These are phyloP conservation scores for Paraconiothyrium brasiliense DNA, from an alignment of 2,329 filamentous ascomycete species.

Conservation along the genomic window DNA sequence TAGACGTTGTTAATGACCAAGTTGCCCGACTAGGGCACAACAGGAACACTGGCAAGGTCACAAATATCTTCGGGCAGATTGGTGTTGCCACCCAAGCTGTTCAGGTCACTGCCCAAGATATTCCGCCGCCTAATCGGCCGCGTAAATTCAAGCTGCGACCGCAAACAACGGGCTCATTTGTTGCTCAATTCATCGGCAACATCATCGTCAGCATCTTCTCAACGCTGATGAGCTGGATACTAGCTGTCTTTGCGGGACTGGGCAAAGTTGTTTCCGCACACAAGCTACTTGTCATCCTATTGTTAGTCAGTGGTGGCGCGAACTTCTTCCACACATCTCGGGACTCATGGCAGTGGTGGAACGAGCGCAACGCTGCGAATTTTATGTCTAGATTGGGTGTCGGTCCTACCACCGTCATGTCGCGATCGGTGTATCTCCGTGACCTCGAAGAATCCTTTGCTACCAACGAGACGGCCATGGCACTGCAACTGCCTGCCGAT, in stretches of 20 bases:
- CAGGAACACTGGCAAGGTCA: slow-evolving; percentile 78
- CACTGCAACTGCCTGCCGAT: slow-evolving; percentile 28
- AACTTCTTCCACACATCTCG: slow-evolving; percentile 81
- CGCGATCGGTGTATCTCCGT: slow-evolving; percentile 81
- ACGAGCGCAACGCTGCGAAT: slow-evolving; percentile 78
- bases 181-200: slow-evolving; percentile 77
- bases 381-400: slow-evolving; percentile 88
- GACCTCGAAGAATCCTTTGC: slow-evolving; percentile 76
- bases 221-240: slow-evolving; percentile 79
- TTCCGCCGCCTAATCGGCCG: slow-evolving; percentile 47
- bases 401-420: slow-evolving; percentile 80
- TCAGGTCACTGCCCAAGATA: slow-evolving; percentile 48
- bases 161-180: slow-evolving; percentile 71
- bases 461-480: slow-evolving; percentile 41
- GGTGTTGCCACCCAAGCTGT: slow-evolving; percentile 73
- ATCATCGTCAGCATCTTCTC: slow-evolving; percentile 78
- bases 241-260: slow-evolving; percentile 70
- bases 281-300: slow-evolving; percentile 73
- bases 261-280: slow-evolving; percentile 78
- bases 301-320: slow-evolving; percentile 73
- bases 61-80: slow-evolving; percentile 80
- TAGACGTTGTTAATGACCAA: slow-evolving; percentile 79
- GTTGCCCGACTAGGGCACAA: slow-evolving; percentile 77
- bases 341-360: slow-evolving; percentile 82
- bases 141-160: slow-evolving; percentile 57